Evolutionary conservation across 2,329 filamentous ascomycete species (phyloP).

Genomic region (Tolypocladium album): DNA sequence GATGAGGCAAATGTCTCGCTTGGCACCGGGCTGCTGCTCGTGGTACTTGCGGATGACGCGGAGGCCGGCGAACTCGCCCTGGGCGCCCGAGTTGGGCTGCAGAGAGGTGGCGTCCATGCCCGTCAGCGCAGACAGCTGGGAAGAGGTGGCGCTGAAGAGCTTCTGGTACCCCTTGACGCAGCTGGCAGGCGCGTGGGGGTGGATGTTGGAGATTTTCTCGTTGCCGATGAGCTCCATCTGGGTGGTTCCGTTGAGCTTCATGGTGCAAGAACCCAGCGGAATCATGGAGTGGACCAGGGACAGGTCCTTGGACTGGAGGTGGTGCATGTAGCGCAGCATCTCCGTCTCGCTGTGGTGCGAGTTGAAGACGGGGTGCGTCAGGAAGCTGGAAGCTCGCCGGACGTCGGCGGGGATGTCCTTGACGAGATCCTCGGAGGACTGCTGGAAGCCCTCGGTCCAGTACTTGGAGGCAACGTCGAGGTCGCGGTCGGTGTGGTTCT

Average conservation of each 20-base stretch:
- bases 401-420: slow-evolving; percentile 44
- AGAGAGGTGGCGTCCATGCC: slow-evolving; percentile 84
- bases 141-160: slow-evolving; percentile 62
- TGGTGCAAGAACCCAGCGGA: slow-evolving; percentile 89
- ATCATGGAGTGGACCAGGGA: slow-evolving; percentile 97
- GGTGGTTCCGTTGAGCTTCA: slow-evolving; percentile 92
- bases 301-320: slow-evolving; percentile 87
- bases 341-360: slow-evolving; percentile 91
- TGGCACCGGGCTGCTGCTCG: slow-evolving; percentile 54
- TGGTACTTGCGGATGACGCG: slow-evolving; percentile 80
- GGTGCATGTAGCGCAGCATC: slow-evolving; percentile 84
- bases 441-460: slow-evolving; percentile 24
- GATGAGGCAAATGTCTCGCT: slow-evolving; percentile 86
- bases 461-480: slow-evolving; percentile 25
- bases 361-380: slow-evolving; percentile 92
- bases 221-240: slow-evolving; percentile 85
- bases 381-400: slow-evolving; percentile 60
- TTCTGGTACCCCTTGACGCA: slow-evolving; percentile 57
- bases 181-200: slow-evolving; percentile 63
- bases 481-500: slow-evolving; percentile 11
- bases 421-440: slow-evolving; percentile 23
- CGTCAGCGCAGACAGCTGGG: slow-evolving; percentile 71
- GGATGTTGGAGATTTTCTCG: slow-evolving; percentile 65
- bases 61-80: slow-evolving; percentile 88
- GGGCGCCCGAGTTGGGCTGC: slow-evolving; percentile 91